Evolutionary conservation across 75 land plant species (phyloP).

Genomic region (Azolla pinnata): DNA sequence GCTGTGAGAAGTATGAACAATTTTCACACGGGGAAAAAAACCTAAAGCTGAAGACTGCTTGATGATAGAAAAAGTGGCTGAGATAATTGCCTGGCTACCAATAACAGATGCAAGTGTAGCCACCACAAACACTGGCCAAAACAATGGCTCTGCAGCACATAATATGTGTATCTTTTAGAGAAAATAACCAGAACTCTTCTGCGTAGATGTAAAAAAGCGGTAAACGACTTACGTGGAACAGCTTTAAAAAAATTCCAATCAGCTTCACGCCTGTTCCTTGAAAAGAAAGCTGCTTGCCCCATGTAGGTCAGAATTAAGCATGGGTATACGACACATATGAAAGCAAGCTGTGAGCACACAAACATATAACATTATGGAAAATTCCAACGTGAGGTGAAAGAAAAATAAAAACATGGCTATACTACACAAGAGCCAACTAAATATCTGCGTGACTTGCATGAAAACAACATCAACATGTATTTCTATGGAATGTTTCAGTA

Average conservation of each 20-base stretch:
- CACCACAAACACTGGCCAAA: slow-evolving; percentile 71
- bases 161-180: background rate
- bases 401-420: background rate
- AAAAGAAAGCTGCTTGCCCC: slow-evolving; percentile 55
- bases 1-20: slow-evolving; percentile 63
- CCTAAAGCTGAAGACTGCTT: slow-evolving; percentile 52
- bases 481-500: too few relatives aligned
- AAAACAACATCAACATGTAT: too few relatives aligned
- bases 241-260: slow-evolving; percentile 48
- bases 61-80: slow-evolving; percentile 58
- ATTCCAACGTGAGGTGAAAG: too few relatives aligned
- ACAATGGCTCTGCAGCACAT: slow-evolving; percentile 34
- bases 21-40: slow-evolving; percentile 69
- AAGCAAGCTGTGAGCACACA: slow-evolving; percentile 29
- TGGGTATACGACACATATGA: slow-evolving; percentile 41
- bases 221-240: slow-evolving; percentile 40
- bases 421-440: background rate
- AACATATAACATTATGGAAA: background rate
- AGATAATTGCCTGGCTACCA: slow-evolving; percentile 84
- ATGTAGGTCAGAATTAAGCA: slow-evolving; percentile 43
- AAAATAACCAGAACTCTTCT: background rate
- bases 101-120: slow-evolving; percentile 56
- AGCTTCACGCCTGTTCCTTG: slow-evolving; percentile 23
- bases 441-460: too few relatives aligned
- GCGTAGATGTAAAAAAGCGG: background rate